phyloP scores from a whole-genome alignment of 495 filamentous ascomycete genomes.

The Aspergillus baeticus region DNA sequence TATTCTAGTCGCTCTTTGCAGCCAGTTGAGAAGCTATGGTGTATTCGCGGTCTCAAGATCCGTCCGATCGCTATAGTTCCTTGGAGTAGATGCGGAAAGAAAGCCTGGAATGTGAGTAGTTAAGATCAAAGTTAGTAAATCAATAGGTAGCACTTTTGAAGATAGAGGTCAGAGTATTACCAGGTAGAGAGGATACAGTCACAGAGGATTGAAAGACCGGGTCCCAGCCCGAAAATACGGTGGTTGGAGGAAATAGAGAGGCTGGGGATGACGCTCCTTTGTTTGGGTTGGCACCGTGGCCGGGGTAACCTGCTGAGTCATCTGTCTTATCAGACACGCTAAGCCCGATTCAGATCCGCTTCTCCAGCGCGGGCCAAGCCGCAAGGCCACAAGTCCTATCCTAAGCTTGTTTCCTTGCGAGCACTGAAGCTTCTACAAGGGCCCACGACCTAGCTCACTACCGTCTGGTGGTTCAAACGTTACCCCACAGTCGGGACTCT shows the following conservation, averaged over 20 bases:
- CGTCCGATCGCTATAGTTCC: conserved; percentile 2
- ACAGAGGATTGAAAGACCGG: conserved; percentile 6
- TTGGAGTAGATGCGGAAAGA: not conserved
- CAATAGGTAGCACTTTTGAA: not conserved
- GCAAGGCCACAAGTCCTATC: too few species aligned
- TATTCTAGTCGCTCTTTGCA: not conserved
- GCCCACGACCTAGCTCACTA: too few species aligned
- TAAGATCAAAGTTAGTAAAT: not conserved
- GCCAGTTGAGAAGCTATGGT: not conserved
- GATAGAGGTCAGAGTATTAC: not conserved
- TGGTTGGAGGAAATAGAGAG: conserved; percentile 40
- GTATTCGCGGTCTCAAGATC: not conserved
- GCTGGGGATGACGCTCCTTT: conserved; percentile 39
- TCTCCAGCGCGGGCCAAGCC: too few species aligned
- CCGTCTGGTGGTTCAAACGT: too few species aligned
- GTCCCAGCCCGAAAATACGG: conserved; percentile 31
- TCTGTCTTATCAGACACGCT: conserved; percentile 12
- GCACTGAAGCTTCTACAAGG: not conserved
- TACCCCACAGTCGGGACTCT: too few species aligned
- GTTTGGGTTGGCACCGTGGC: conserved; percentile 23
- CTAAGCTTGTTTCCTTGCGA: not conserved
- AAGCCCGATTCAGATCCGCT: not conserved
- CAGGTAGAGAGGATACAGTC: not conserved
- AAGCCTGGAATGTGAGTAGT: not conserved
- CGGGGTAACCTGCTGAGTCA: conserved; percentile 32